Conservation (phyloP, 2,329 filamentous ascomycete species). For the Teratosphaeria destructans region DNA sequence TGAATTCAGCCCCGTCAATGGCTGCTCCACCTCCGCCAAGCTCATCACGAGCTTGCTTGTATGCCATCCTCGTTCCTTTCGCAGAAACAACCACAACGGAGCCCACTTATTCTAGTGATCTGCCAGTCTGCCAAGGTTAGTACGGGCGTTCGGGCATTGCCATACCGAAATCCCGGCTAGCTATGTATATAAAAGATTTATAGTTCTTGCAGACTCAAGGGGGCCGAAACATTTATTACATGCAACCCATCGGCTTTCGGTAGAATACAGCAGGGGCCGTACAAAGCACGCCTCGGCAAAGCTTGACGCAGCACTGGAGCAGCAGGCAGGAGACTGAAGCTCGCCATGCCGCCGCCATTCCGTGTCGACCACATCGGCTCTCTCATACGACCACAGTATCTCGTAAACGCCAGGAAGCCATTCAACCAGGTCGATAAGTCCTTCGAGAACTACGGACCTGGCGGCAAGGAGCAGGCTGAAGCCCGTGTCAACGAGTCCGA, state of each 20-base stretch:
- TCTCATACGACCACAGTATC: constrained; percentile 51
- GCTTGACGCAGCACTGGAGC: not conserved
- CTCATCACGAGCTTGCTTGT: no score
- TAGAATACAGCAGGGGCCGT: no score
- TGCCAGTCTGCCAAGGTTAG: not conserved
- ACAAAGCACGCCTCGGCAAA: no score
- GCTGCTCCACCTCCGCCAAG: no score
- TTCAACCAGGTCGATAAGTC: not conserved
- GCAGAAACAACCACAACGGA: not conserved
- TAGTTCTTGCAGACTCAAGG: not conserved
- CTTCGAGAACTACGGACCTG: not conserved
- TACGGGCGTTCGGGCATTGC: not conserved
- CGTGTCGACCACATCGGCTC: constrained; percentile 63
- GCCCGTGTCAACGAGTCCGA: constrained; percentile 49
- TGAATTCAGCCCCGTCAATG: no score
- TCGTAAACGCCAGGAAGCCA: constrained; percentile 44
- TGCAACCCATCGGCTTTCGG: no score
- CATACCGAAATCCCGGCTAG: not conserved
- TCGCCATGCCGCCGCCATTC: constrained; percentile 40
- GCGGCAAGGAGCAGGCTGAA: not conserved
- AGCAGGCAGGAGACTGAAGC: not conserved
- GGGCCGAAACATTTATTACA: no score
- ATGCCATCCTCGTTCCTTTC: not conserved
- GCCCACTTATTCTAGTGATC: not conserved
- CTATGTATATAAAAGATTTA: not conserved